Percentiles rank a stretch among this genome's conserved stretches.
These are phyloP conservation scores for Yarrowia porcina DNA, from an alignment of 805 yeast species.

Conservation along the genomic window DNA sequence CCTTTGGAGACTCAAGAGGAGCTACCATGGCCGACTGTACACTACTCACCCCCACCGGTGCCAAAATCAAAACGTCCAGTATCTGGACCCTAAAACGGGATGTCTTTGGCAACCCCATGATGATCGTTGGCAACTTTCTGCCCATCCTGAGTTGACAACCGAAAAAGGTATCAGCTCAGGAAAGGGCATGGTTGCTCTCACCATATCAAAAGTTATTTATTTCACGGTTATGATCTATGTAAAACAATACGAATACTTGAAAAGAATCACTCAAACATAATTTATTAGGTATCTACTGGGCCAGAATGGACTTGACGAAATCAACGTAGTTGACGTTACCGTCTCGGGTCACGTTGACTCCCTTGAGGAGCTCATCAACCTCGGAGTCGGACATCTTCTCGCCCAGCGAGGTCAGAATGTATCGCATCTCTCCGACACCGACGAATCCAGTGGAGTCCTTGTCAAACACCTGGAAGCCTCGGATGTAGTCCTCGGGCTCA, in stretches of 20 bases:
- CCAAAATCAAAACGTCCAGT: slow-evolving; percentile 64
- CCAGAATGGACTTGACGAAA: slow-evolving; percentile 88
- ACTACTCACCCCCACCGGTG: slow-evolving; percentile 47
- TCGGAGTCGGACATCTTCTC: slow-evolving; percentile 87
- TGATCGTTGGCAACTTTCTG: slow-evolving; percentile 89
- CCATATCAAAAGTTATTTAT: neutral
- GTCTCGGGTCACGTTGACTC: slow-evolving; percentile 88
- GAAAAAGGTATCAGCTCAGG: too few relatives aligned
- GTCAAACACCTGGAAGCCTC: slow-evolving; percentile 96
- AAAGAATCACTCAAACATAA: slow-evolving; percentile 22
- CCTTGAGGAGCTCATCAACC: slow-evolving; percentile 93
- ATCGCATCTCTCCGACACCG: slow-evolving; percentile 94
- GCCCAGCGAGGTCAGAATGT: slow-evolving; percentile 92
- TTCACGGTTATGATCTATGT: neutral
- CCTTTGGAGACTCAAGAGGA: slow-evolving; percentile 87
- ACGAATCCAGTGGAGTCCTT: slow-evolving; percentile 93
- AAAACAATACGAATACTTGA: neutral
- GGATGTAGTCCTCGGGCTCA: slow-evolving; percentile 86
- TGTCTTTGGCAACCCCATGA: slow-evolving; percentile 95
- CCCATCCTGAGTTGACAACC: slow-evolving; percentile 54
- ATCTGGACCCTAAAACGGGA: slow-evolving; percentile 93
- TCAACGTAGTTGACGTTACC: slow-evolving; percentile 91
- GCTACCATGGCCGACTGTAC: slow-evolving; percentile 87
- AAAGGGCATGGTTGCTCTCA: neutral
- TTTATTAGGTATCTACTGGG: slow-evolving; percentile 52